Base-by-base conservation (phyloP, 371 early-diverging fungal genomes). In the Mortierella sp. region DNA sequence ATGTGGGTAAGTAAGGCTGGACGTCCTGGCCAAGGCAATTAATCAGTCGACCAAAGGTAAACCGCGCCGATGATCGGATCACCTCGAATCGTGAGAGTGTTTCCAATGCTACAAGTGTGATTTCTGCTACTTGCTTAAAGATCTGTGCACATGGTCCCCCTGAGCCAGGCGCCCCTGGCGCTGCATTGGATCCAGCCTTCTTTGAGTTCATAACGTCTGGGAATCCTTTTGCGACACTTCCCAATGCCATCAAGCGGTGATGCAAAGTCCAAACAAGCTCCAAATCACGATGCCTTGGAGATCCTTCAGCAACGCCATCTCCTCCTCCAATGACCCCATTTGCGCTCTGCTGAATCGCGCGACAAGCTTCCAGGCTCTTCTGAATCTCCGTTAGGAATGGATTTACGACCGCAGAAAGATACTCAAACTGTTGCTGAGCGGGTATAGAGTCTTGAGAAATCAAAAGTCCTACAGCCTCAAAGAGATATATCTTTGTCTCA, bases 391-490 rank as follows among this genome's bases (percentile, higher is more conserved):
- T 84, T 69, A 96, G 89, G 77, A 96, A 86, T n/a, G 97, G 97
- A 50, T 86, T 89, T 66, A 96, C 83, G 43, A 96, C 89, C 62
- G 85, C 83, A 84, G 89, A 74, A 47, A 72, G 87, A 58, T 93
- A 92, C 73, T 94, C 91, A 64, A 91, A 90, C 83, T 96, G 96
- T 64, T 92, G 91, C 66, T 88, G 85, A 19, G 87, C 85, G 62
- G 92, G 89, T 48, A 94, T 86, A 48, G 82, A 83, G 32, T 93
- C 92, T 36, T 92, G 86, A 13, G 98, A 94, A 74, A 97, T 95
- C 76, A 97, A 84, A 67, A 92, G 86, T 28, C 97, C 97, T 61
- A 94, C 96, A 4, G 96, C 92, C 83, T 98, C 98, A 87, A 96
- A 97, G 43, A 97, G 79, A 77, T 94, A 96, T 38, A 95, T 79